Percentiles rank a stretch among this genome's conserved stretches.
These are phyloP conservation scores for Spergularia azorica DNA, from an alignment of 179 eudicot species.

Conservation along the genomic window DNA sequence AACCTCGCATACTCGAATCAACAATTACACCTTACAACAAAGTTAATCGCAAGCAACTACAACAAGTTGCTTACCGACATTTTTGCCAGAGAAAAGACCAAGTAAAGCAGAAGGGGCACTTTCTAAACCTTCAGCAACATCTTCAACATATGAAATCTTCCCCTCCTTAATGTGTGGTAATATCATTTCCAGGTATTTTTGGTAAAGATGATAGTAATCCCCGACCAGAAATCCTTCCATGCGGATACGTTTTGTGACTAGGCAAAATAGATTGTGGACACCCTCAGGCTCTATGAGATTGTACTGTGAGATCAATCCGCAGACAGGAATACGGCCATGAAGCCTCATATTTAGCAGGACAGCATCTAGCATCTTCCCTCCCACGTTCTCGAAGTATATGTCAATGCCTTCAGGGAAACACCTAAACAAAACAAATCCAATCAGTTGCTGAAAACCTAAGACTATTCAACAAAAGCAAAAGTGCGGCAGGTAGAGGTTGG, in stretches of 20 bases:
- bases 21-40: no score
- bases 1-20: background rate
- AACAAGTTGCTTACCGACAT: constrained; percentile 57
- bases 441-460: background rate
- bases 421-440: constrained; percentile 7
- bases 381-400: constrained; percentile 32
- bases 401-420: constrained; percentile 33
- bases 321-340: constrained; percentile 25
- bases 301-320: constrained; percentile 34
- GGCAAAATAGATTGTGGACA: constrained; percentile 19
- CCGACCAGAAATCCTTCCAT: constrained; percentile 28
- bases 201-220: constrained; percentile 24
- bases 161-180: constrained; percentile 46
- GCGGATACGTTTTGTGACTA: constrained; percentile 18
- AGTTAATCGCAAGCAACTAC: constrained; percentile 42
- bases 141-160: constrained; percentile 50
- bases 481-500: background rate
- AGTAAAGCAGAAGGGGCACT: constrained; percentile 52
- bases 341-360: constrained; percentile 25
- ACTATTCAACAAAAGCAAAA: no score
- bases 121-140: constrained; percentile 61
- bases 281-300: constrained; percentile 26
- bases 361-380: constrained; percentile 36
- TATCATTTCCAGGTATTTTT: constrained; percentile 27
- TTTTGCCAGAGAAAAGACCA: constrained; percentile 53